A percentile compares a stretch with the other conserved stretches of the same genome.
These are phyloP conservation scores for Penicillium canescens DNA, from an alignment of 495 filamentous ascomycete genomes.

Conservation along the genomic window DNA sequence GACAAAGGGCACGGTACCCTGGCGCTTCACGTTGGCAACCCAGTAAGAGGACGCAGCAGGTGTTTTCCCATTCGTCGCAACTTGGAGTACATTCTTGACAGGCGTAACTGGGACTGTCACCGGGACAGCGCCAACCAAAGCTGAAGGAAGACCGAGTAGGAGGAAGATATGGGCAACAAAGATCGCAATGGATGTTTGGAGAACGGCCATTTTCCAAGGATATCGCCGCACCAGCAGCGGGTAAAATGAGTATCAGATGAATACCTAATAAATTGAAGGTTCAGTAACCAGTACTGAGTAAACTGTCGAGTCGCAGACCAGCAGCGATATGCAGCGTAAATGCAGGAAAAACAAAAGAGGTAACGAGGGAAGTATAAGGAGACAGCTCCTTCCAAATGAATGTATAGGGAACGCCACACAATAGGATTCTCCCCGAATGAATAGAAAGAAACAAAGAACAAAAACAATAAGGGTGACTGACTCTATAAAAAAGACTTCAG, in stretches of 20 bases:
- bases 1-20: constrained; percentile 68
- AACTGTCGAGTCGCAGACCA: constrained; percentile 10
- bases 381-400: constrained; percentile 3
- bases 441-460: not conserved
- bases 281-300: constrained; percentile 40
- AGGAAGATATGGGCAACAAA: constrained; percentile 39
- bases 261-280: constrained; percentile 14
- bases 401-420: not conserved
- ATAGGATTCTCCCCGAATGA: not conserved
- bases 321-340: constrained; percentile 17
- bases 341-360: constrained; percentile 5
- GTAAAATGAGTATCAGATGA: not conserved
- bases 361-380: constrained; percentile 4
- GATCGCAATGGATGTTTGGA: constrained; percentile 29
- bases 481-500: constrained; percentile 4
- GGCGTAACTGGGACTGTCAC: constrained; percentile 36
- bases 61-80: constrained; percentile 10
- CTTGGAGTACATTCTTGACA: constrained; percentile 13
- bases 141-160: constrained; percentile 36
- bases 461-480: not conserved
- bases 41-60: constrained; percentile 58
- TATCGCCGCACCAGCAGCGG: constrained; percentile 42
- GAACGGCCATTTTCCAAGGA: constrained; percentile 29
- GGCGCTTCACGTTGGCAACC: constrained; percentile 69
- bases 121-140: constrained; percentile 45